phyloP scores from a whole-genome alignment of 371 early-diverging fungal genomes.

The Apophysomyces ossiformis region DNA sequence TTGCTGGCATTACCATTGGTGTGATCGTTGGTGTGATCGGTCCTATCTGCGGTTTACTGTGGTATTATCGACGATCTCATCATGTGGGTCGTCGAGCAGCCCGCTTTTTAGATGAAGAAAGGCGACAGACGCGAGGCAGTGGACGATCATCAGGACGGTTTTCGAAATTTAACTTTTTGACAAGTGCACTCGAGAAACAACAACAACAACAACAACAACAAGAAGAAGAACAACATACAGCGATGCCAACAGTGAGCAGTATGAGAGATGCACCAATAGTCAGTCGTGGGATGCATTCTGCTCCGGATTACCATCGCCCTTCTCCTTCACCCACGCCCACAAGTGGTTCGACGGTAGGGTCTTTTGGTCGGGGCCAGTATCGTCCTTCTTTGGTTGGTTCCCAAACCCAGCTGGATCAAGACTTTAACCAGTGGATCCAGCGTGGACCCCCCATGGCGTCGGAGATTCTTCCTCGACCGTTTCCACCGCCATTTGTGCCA shows the following conservation, averaged over 20 bases:
- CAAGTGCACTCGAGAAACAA: conserved; percentile 23
- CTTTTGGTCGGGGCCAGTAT: not conserved
- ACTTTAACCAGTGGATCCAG: not conserved
- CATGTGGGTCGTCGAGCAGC: conserved; percentile 20
- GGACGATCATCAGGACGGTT: conserved; percentile 19
- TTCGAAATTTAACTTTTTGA: conserved; percentile 38
- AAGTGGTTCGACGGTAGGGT: not conserved
- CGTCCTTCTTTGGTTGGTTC: not conserved
- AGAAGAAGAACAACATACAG: not conserved
- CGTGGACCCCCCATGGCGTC: conserved; percentile 4
- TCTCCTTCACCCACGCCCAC: not conserved
- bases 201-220: not conserved
- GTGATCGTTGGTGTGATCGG: conserved; percentile 28
- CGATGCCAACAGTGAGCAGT: not conserved
- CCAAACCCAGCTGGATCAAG: not conserved
- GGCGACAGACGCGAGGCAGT: conserved; percentile 2
- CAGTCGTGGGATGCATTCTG: not conserved
- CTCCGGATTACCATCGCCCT: not conserved
- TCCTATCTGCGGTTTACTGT: conserved; percentile 16
- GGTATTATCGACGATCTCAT: conserved; percentile 20
- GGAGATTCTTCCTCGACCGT: not conserved
- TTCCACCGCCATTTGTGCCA: conserved; percentile 1
- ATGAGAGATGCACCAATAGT: not conserved
- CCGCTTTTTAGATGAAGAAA: conserved; percentile 17
- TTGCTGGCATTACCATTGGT: conserved; percentile 34